Base-by-base conservation (phyloP, 2,329 filamentous ascomycete genomes). In the Sporothrix sp. region DNA sequence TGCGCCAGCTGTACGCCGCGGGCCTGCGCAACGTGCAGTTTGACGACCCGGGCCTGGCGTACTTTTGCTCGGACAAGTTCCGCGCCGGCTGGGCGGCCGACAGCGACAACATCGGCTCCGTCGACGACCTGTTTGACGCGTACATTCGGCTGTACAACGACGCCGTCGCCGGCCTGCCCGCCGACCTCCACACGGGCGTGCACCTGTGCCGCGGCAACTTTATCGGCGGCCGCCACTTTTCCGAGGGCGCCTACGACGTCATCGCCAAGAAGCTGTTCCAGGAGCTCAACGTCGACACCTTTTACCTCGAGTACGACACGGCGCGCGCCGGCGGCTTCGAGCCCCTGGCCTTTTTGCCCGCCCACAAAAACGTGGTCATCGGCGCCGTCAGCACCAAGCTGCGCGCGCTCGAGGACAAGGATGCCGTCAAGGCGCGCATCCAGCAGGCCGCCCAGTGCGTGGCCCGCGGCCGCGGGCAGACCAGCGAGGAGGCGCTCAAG, bases 121-220 rank as follows among this genome's bases (percentile, higher is more conserved):
- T 81, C 8, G 80, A 85, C 35, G 75, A 78, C 55, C 75, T 86
- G 56, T 75, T 88, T 48, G 78, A 84, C 58, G 72, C 77, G 27
- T 88, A 88, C 63, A 77, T 88, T 64, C 76, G 78, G 63, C 77
- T 84, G 58, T 86, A 87, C 71, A 87, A 87, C 62, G 80, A 84
- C 62, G 81, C 78, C 63, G 74, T 86, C 58, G 68, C 71, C 35
- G 71, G 72, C 56, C 72, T 78, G 1, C 82, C 83, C 0, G 66
- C 70, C 5, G 83, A 84, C 57, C 75, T 87, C 65, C 82, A 87
- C 59, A 69, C 87, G 2, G 84, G 84, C 13, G 75, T 88, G 8
- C 85, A 88, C 63, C 69, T 87, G 54, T 82, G 78, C 67, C 67
- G 63, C 59, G 72, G 73, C 50, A 83, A 83, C 67, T 82, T 82